A percentile compares a stretch with the other conserved stretches of the same genome.
Evolutionary conservation across 768 basidiomycete species (phyloP).

Genomic region (Xerocomellus chrysenteron): DNA sequence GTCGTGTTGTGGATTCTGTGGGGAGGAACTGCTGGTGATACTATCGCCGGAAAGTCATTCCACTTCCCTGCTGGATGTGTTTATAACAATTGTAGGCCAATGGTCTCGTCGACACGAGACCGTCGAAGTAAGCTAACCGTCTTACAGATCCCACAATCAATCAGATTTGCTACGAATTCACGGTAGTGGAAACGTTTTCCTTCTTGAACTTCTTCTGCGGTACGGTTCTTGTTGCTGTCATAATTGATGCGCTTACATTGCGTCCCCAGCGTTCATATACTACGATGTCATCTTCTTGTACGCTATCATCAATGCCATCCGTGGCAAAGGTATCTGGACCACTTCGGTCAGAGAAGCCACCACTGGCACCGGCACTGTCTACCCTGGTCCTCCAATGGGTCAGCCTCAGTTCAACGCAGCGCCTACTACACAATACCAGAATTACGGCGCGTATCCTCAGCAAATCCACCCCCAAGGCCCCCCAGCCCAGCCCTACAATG

Average conservation of each 20-base stretch:
- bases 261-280: conserved; percentile 25
- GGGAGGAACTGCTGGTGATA: conserved; percentile 15
- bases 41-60: conserved; percentile 3
- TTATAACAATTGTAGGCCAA: conserved; percentile 8
- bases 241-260: neutral
- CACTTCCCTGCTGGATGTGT: conserved; percentile 21
- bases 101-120: neutral
- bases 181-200: conserved; percentile 17
- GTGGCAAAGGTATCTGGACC: conserved; percentile 25
- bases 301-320: conserved; percentile 22
- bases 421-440: conserved; percentile 6
- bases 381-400: neutral
- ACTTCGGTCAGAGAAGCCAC: conserved; percentile 22
- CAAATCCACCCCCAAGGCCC: neutral
- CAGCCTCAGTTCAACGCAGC: conserved; percentile 9
- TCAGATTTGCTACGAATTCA: conserved; percentile 19
- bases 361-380: neutral
- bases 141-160: conserved; percentile 9
- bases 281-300: conserved; percentile 21
- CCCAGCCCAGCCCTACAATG: conserved; percentile 7
- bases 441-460: conserved; percentile 3
- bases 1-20: conserved; percentile 27
- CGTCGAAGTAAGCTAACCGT: neutral
- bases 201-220: conserved; percentile 26
- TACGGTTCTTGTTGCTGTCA: conserved; percentile 8